Evolutionary conservation across 2,329 filamentous ascomycete species (phyloP).

Genomic region (Penicillium sp.): DNA sequence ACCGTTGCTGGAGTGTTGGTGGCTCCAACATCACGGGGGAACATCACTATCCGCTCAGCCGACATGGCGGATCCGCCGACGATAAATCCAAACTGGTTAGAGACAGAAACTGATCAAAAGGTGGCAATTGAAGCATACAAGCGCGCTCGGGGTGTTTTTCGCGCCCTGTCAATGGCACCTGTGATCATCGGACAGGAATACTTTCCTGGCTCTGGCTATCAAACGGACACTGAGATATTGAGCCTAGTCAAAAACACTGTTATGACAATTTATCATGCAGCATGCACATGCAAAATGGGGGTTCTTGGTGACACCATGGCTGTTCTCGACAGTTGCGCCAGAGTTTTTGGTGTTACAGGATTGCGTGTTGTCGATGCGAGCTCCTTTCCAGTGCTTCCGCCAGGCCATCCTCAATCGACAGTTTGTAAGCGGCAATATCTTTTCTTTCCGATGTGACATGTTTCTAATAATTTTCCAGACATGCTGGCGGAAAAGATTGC

Average conservation of each 20-base stretch:
- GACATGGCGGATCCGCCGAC: conserved; percentile 39
- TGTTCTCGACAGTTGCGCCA: conserved; percentile 34
- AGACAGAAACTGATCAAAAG: conserved; percentile 46
- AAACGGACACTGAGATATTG: conserved; percentile 49
- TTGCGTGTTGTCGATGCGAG: conserved; percentile 42
- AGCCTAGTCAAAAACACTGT: conserved; percentile 31
- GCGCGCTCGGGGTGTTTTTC: conserved; percentile 44
- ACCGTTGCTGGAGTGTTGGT: conserved; percentile 27
- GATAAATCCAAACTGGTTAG: conserved; percentile 52
- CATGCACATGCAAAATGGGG: conserved; percentile 39
- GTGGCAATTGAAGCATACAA: conserved; percentile 47
- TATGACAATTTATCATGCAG: conserved; percentile 33
- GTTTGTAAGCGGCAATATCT: conserved; percentile 34
- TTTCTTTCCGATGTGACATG: neutral
- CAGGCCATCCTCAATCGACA: conserved; percentile 46
- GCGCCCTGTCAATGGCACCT: conserved; percentile 27
- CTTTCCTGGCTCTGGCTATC: conserved; percentile 39
- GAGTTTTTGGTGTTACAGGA: conserved; percentile 33
- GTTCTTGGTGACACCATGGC: conserved; percentile 26
- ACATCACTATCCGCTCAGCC: conserved; percentile 41
- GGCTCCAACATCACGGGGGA: conserved; percentile 49
- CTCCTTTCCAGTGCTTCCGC: conserved; percentile 39
- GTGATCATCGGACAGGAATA: conserved; percentile 38
- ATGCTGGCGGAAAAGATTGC: conserved; percentile 49
- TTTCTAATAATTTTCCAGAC: conserved; percentile 24